These are phyloP conservation scores for Trebouxia sp. DNA, from an alignment of 139 green algal genomes.

Conservation along the genomic window DNA sequence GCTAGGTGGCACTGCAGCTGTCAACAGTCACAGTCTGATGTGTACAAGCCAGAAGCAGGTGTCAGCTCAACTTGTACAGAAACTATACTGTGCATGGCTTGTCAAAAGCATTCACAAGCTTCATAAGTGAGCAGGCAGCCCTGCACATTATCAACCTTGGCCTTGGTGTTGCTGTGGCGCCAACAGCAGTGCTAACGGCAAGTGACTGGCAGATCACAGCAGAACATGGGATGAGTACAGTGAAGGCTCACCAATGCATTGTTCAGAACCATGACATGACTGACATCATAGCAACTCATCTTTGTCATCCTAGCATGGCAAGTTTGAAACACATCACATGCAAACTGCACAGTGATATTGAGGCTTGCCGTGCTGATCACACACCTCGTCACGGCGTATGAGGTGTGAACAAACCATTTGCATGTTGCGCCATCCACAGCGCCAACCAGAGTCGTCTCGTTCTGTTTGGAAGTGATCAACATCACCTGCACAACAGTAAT, in stretches of 20 bases:
- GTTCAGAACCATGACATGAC: no score
- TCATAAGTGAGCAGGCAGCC: no score
- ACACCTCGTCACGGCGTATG: constrained; percentile 27
- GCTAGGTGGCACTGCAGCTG: neutral
- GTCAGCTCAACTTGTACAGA: neutral
- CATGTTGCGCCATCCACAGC: constrained; percentile 61
- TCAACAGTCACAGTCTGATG: neutral
- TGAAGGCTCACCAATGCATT: no score
- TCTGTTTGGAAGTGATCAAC: constrained; percentile 31
- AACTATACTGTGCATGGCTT: neutral
- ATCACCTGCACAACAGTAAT: constrained; percentile 18
- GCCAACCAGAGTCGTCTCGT: constrained; percentile 44
- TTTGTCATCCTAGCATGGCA: no score
- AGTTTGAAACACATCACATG: neutral
- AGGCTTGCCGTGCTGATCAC: neutral
- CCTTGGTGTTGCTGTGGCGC: no score
- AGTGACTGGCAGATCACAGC: no score
- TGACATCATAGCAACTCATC: no score
- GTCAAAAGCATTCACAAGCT: no score
- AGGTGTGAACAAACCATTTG: constrained; percentile 56
- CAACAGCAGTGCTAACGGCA: no score
- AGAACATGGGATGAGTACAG: no score
- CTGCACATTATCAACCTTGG: no score
- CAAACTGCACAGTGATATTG: neutral
- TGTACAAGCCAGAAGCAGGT: neutral